Evolutionary conservation across 768 basidiomycete genomes (phyloP).

Genomic region (Holtermanniella nyarrowii): DNA sequence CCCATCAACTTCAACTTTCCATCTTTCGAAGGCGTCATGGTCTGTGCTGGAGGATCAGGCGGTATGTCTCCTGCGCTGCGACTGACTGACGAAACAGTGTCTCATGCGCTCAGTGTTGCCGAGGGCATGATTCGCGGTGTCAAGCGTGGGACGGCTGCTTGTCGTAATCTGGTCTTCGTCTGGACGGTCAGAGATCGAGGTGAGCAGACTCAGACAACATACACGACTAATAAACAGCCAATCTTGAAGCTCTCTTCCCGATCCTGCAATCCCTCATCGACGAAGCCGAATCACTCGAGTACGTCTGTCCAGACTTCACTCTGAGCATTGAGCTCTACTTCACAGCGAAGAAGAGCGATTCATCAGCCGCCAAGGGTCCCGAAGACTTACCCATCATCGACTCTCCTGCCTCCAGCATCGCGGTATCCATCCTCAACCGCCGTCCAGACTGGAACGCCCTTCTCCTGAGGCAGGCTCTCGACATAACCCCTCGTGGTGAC

Average conservation of each 20-base stretch:
- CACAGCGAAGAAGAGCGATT: not conserved
- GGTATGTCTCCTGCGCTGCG: not conserved
- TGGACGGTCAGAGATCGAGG: conserved; percentile 12
- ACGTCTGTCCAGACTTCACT: not conserved
- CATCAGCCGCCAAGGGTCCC: not conserved
- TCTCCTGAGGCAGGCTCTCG: conserved; percentile 1
- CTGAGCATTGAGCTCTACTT: conserved; percentile 2
- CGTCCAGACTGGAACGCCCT: conserved; percentile 9
- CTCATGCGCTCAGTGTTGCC: conserved; percentile 9
- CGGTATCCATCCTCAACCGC: conserved; percentile 4
- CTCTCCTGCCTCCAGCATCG: not conserved
- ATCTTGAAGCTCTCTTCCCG: conserved; percentile 5
- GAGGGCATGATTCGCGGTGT: conserved; percentile 12
- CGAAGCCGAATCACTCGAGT: not conserved
- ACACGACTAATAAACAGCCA: too few relatives aligned
- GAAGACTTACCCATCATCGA: not conserved
- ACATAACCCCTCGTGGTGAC: too few relatives aligned
- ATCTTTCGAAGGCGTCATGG: conserved; percentile 11
- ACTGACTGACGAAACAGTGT: not conserved
- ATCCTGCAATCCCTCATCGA: conserved; percentile 5
- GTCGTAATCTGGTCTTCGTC: conserved; percentile 6
- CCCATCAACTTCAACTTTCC: conserved; percentile 11
- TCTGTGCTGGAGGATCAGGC: conserved; percentile 15
- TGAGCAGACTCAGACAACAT: not conserved
- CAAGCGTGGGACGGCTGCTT: conserved; percentile 2